Percentiles rank a stretch among this genome's conserved stretches.
These are phyloP conservation scores for Sporothrix schenckii DNA, from an alignment of 2,329 filamentous ascomycete species.

Conservation along the genomic window DNA sequence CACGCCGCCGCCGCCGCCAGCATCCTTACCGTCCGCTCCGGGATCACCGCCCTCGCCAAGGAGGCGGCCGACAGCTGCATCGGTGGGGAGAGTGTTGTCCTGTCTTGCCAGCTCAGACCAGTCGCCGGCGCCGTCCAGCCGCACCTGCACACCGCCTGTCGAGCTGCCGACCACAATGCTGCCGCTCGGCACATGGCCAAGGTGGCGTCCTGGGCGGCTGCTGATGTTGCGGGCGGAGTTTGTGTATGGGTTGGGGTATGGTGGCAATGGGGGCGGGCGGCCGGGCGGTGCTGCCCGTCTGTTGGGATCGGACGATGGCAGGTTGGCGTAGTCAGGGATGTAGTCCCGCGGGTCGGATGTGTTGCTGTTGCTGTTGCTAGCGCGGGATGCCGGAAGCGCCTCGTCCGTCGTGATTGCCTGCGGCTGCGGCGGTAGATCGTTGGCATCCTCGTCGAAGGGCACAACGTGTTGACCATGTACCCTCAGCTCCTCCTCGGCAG, in stretches of 20 bases:
- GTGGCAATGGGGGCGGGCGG: slow-evolving; percentile 48
- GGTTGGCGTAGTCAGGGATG: slow-evolving; percentile 4
- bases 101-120: slow-evolving; percentile 91
- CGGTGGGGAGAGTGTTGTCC: slow-evolving; percentile 71
- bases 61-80: slow-evolving; percentile 58
- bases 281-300: slow-evolving; percentile 38
- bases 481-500: slow-evolving; percentile 38
- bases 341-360: slow-evolving; percentile 13
- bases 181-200: slow-evolving; percentile 54
- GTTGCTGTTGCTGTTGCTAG: slow-evolving; percentile 36
- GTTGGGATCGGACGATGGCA: slow-evolving; percentile 37
- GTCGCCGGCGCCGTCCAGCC: slow-evolving; percentile 77
- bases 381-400: slow-evolving; percentile 47
- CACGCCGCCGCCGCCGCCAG: slow-evolving; percentile 71
- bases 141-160: slow-evolving; percentile 85
- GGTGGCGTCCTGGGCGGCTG: slow-evolving; percentile 31
- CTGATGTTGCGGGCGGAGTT: slow-evolving; percentile 38
- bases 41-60: slow-evolving; percentile 52
- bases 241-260: slow-evolving; percentile 53
- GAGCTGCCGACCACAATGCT: slow-evolving; percentile 73
- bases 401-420: slow-evolving; percentile 59
- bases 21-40: slow-evolving; percentile 53
- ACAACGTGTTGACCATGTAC: slow-evolving; percentile 28
- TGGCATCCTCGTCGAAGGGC: background rate
- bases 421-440: slow-evolving; percentile 37